phyloP scores from a whole-genome alignment of 768 basidiomycete genomes.

The Paxillus involutus region DNA sequence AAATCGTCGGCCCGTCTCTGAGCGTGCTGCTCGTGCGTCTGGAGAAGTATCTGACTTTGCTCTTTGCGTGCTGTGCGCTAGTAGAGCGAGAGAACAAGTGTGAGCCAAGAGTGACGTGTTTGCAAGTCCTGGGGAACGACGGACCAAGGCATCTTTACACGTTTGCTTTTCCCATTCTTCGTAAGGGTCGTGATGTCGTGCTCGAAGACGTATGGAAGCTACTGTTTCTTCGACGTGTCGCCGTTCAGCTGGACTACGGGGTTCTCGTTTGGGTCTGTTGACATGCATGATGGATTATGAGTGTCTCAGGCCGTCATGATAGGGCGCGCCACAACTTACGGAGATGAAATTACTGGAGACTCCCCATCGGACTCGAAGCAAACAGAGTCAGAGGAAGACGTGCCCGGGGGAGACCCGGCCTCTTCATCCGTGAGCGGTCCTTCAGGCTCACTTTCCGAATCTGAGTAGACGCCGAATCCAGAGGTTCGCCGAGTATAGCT shows the following conservation, averaged over 20 bases:
- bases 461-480: slow-evolving; percentile 55
- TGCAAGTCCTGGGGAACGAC: slow-evolving; percentile 9
- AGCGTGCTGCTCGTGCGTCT: slow-evolving; percentile 14
- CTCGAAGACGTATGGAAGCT: slow-evolving; percentile 44
- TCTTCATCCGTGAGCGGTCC: slow-evolving; percentile 39
- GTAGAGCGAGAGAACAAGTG: neutral
- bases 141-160: slow-evolving; percentile 46
- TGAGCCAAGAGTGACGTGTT: neutral
- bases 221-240: slow-evolving; percentile 44
- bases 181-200: slow-evolving; percentile 44
- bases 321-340: slow-evolving; percentile 29
- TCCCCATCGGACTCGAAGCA: slow-evolving; percentile 46
- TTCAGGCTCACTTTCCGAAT: slow-evolving; percentile 40
- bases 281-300: neutral
- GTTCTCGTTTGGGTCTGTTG: slow-evolving; percentile 14
- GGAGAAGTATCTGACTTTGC: slow-evolving; percentile 19
- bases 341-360: slow-evolving; percentile 27
- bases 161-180: slow-evolving; percentile 53
- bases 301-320: neutral
- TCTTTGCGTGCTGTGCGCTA: slow-evolving; percentile 41
- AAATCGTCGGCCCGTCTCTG: slow-evolving; percentile 12
- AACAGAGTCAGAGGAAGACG: slow-evolving; percentile 39
- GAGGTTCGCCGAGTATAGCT: slow-evolving; percentile 38
- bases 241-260: slow-evolving; percentile 31
- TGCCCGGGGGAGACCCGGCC: slow-evolving; percentile 19